Conservation (phyloP, 192 early-diverging fungal species). For the Spizellomyces sp. region DNA sequence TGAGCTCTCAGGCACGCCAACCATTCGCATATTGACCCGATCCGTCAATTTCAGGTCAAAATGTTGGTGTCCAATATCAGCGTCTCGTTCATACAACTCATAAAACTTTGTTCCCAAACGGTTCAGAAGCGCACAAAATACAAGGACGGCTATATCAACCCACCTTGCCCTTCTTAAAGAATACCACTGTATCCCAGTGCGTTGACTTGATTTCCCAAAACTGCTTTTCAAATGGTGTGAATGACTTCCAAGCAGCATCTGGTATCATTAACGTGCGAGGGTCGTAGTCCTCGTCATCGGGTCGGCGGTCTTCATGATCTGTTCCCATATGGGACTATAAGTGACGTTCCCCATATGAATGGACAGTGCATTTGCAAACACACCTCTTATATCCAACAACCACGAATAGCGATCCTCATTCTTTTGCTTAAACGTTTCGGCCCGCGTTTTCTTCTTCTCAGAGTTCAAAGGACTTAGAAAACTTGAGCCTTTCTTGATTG, state of each 20-base stretch:
- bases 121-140: not conserved
- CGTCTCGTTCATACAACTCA: constrained; percentile 99
- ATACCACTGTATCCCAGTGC: constrained; percentile 94
- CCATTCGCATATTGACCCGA: constrained; percentile 99
- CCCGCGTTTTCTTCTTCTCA: constrained; percentile 15
- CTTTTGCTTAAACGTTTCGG: constrained; percentile 71
- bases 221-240: constrained; percentile 96
- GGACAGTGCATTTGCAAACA: constrained; percentile 36
- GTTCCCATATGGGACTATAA: not conserved
- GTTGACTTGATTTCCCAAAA: constrained; percentile 98
- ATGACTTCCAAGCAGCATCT: constrained; percentile 71
- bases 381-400: constrained; percentile 79
- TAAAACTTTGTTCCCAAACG: constrained; percentile 19
- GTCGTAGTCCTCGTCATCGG: constrained; percentile 82
- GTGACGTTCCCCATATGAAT: constrained; percentile 10
- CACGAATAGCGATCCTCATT: constrained; percentile 85
- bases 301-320: constrained; percentile 17
- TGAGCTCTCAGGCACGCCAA: constrained; percentile 90
- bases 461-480: constrained; percentile 1
- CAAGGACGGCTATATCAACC: not conserved
- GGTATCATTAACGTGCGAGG: constrained; percentile 89
- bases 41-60: constrained; percentile 97
- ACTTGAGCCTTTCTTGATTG: constrained; percentile 4
- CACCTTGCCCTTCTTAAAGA: constrained; percentile 99
- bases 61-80: constrained; percentile 91